phyloP scores from a whole-genome alignment of 2,329 filamentous ascomycete species.

The Exserohilum rostratum region DNA sequence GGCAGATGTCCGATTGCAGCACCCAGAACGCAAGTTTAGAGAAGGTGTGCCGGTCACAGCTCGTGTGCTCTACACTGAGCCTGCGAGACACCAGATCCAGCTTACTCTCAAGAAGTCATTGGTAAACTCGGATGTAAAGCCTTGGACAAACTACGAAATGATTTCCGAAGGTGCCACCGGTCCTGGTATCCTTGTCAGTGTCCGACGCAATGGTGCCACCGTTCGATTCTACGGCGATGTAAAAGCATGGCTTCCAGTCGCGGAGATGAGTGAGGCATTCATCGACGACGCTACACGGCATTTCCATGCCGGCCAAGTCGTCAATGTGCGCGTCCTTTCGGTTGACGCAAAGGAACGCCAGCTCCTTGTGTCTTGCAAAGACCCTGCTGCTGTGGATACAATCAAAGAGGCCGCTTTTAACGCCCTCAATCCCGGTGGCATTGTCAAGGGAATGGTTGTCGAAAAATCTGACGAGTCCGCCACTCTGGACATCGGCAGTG shows the following conservation, averaged over 20 bases:
- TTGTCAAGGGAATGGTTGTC: constrained; percentile 74
- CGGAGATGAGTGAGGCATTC: constrained; percentile 97
- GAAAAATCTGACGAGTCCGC: constrained; percentile 53
- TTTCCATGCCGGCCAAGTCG: constrained; percentile 87
- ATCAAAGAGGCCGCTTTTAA: constrained; percentile 76
- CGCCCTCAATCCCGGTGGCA: constrained; percentile 71
- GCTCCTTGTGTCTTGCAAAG: constrained; percentile 91
- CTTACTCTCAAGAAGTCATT: constrained; percentile 94
- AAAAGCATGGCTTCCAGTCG: constrained; percentile 85
- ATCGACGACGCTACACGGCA: constrained; percentile 89
- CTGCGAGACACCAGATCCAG: constrained; percentile 76
- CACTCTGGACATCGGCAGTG: constrained; percentile 75
- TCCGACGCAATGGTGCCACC: constrained; percentile 78
- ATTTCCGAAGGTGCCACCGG: constrained; percentile 77
- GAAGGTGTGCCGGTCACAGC: constrained; percentile 85
- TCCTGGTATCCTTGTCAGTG: constrained; percentile 84
- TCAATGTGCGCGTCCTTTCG: constrained; percentile 85
- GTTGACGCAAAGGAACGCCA: constrained; percentile 73
- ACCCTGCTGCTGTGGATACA: constrained; percentile 77
- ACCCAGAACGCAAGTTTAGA: constrained; percentile 95
- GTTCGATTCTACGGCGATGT: constrained; percentile 90
- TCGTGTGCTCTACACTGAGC: constrained; percentile 80
- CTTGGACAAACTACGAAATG: constrained; percentile 78
- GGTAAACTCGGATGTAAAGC: constrained; percentile 83
- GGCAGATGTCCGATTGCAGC: constrained; percentile 83